Conservation (phyloP, 2,329 filamentous ascomycete genomes). For the Trichophyton verrucosum region DNA sequence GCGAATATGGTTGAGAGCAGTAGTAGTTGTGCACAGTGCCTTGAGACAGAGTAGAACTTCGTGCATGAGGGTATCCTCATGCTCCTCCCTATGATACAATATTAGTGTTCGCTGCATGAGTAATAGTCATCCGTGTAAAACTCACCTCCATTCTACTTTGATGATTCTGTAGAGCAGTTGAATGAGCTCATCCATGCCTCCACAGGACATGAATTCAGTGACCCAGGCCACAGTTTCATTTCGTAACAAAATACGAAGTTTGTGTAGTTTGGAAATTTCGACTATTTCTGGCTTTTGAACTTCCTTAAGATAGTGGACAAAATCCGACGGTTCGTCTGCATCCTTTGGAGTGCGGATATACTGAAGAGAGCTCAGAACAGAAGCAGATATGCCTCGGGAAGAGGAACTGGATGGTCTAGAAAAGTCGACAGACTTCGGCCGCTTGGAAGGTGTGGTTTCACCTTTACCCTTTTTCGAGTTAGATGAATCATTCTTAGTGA, state of each 20-base stretch:
- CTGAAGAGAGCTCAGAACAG: constrained; percentile 38
- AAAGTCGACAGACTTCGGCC: constrained; percentile 59
- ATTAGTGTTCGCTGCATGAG: not conserved
- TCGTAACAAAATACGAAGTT: constrained; percentile 72
- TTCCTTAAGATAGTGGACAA: constrained; percentile 72
- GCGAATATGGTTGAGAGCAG: constrained; percentile 69
- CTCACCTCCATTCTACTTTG: constrained; percentile 78
- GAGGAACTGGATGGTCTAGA: constrained; percentile 52
- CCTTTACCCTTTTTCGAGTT: constrained; percentile 63
- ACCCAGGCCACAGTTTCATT: constrained; percentile 97
- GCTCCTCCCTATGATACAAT: constrained; percentile 58
- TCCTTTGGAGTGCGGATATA: constrained; percentile 43
- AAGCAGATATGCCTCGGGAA: constrained; percentile 42
- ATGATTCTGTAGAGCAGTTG: constrained; percentile 80
- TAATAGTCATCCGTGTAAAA: constrained; percentile 32
- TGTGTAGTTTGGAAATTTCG: constrained; percentile 91
- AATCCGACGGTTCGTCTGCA: constrained; percentile 65
- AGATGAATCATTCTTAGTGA: constrained; percentile 62
- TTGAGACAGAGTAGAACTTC: constrained; percentile 89
- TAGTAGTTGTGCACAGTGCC: constrained; percentile 80
- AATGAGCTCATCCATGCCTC: constrained; percentile 87
- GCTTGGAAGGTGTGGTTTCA: constrained; percentile 51
- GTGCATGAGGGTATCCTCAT: constrained; percentile 85
- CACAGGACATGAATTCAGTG: constrained; percentile 75
- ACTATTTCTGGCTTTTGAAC: constrained; percentile 69